A percentile compares a stretch with the other conserved stretches of the same genome.
Evolutionary conservation across 306 rosid genomes (phyloP).

Genomic region (Sindora glabra): DNA sequence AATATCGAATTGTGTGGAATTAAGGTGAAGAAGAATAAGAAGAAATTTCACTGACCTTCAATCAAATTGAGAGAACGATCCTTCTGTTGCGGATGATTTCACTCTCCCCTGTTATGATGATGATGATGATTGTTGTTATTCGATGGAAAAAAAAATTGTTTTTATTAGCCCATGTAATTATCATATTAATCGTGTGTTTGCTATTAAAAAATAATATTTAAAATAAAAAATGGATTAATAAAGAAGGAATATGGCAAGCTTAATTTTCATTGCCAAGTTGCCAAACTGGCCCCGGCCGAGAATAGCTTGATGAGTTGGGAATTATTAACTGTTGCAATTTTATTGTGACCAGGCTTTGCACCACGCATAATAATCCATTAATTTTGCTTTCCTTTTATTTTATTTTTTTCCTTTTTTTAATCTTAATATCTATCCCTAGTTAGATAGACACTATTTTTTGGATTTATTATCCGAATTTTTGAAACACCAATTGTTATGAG

Average conservation of each 20-base stretch:
- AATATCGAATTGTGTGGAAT: slow-evolving; percentile 21
- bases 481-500: too few relatives aligned
- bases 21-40: slow-evolving; percentile 19
- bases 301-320: slow-evolving; percentile 69
- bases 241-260: slow-evolving; percentile 37
- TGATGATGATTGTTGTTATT: slow-evolving; percentile 32
- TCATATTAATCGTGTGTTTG: slow-evolving; percentile 20
- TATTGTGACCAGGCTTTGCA: neutral
- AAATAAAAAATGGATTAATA: slow-evolving; percentile 23
- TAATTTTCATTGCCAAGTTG: slow-evolving; percentile 46
- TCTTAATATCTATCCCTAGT: too few relatives aligned
- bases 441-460: too few relatives aligned
- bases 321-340: slow-evolving; percentile 11
- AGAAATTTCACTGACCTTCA: slow-evolving; percentile 68
- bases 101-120: slow-evolving; percentile 26
- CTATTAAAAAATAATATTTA: slow-evolving; percentile 1
- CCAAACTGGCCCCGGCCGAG: slow-evolving; percentile 63
- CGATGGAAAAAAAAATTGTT: slow-evolving; percentile 33
- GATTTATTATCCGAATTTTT: too few relatives aligned
- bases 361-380: neutral
- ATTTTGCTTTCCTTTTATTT: neutral
- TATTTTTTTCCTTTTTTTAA: neutral
- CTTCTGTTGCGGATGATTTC: slow-evolving; percentile 39
- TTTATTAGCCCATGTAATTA: slow-evolving; percentile 23
- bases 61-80: slow-evolving; percentile 57